Conservation (phyloP, 2,329 filamentous ascomycete genomes). For the Conoideocrella luteorostrata region DNA sequence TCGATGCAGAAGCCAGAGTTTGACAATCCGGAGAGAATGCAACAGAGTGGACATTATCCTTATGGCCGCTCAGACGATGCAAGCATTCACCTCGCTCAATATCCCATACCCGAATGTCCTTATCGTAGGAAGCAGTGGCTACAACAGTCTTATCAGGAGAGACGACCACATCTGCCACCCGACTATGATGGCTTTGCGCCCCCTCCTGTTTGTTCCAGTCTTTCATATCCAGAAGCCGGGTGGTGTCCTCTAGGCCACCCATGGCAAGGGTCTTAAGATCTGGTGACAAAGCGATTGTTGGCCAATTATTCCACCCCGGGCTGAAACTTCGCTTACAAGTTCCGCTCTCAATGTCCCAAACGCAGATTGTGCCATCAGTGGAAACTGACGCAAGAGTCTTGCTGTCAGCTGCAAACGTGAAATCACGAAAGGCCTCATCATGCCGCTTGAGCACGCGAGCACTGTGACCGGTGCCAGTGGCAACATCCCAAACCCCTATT, state of each 20-base stretch:
- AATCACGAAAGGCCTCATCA: conserved; percentile 10
- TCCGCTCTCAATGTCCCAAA: conserved; percentile 11
- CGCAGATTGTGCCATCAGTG: conserved; percentile 10
- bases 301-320: conserved; percentile 12
- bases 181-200: conserved; percentile 9
- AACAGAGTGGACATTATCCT: conserved; percentile 6
- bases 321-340: conserved; percentile 10
- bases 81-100: conserved; percentile 9
- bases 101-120: conserved; percentile 10
- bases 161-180: conserved; percentile 9
- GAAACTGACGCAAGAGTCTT: conserved; percentile 10
- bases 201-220: conserved; percentile 9
- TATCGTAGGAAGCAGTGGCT: conserved; percentile 10
- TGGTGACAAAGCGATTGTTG: conserved; percentile 11
- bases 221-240: conserved; percentile 9
- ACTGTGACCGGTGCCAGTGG: conserved; percentile 9
- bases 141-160: conserved; percentile 9
- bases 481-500: conserved; percentile 11
- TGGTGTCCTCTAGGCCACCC: conserved; percentile 10
- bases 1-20: conserved; percentile 8
- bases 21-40: conserved; percentile 9
- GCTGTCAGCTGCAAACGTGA: conserved; percentile 11
- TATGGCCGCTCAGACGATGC: conserved; percentile 6
- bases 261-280: conserved; percentile 11
- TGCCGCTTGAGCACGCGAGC: conserved; percentile 10